Evolutionary conservation across 306 rosid genomes (phyloP), one percentile per base, ranked within the genome.

Genomic region (Castanea sativa): DNA sequence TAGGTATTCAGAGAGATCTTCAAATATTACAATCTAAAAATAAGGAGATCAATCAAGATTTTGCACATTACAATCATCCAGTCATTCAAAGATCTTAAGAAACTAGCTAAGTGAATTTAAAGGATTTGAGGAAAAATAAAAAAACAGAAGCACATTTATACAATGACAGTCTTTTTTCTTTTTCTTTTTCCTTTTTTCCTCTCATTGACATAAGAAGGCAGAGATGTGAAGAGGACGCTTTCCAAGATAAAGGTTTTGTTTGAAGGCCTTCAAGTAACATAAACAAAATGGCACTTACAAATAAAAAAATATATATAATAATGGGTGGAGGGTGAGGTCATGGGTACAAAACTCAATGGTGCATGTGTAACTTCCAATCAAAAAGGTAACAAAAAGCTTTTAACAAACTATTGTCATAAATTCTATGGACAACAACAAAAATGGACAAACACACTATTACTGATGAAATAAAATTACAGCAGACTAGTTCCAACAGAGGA

Each of bases 381-480:
- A 41, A 9, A 41, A 18, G 68, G 35, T 11, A 73, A 69, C 29
- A 30, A n/a, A 76, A 69, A 63, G 52, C 38, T 65, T 55, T 21
- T 55, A 20, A 9, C 6, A 58, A 21, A 20, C 6, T 20, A 4
- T 21, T 4, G 5, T 32, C 71, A 33, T n/a, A 65, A 15, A 43
- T 18, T 65, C 21, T 13, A 7, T 3, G 29, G 43, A 1, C 56
- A 2, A 64, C 73, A 76, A n/a, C 51, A 12, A 56, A 58, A 57
- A 20, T 8, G 16, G 61, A 55, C 53, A 49, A 49, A 12, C 16
- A 49, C 53, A 49, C 16, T 49, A 13, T 49, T 49, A 71, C 23
- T 63, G 63, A 71, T 41, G 29, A 69, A 61, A 72, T n/a, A 12
- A 67, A 15, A 38, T 57, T 67, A 14, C 79, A 76, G 56, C 21